Evolutionary conservation across 2,329 filamentous ascomycete species (phyloP).

Genomic region (Pseudogymnoascus sp.): DNA sequence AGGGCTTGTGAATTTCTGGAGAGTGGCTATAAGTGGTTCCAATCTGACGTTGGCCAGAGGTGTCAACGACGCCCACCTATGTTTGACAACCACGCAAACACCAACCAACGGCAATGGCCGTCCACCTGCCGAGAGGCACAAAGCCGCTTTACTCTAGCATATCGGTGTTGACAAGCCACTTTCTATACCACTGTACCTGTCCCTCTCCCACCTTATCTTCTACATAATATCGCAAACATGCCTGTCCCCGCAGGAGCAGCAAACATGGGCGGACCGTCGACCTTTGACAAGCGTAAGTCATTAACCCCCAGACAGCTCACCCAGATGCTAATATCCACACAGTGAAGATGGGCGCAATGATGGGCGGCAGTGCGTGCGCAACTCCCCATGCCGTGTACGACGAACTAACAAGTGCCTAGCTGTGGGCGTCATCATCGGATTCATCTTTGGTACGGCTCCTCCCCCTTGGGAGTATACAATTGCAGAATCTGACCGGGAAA

Average conservation of each 20-base stretch:
- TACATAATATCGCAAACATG: conserved; percentile 18
- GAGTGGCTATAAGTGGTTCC: neutral
- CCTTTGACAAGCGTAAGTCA: conserved; percentile 59
- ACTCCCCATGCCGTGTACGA: neutral
- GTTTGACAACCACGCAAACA: conserved; percentile 4
- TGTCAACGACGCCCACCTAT: neutral
- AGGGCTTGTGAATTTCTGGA: neutral
- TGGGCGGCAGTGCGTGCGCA: conserved; percentile 79
- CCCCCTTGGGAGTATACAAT: neutral
- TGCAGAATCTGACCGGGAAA: neutral
- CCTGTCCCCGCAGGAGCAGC: conserved; percentile 40
- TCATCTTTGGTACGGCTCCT: conserved; percentile 72
- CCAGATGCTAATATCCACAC: conserved; percentile 21
- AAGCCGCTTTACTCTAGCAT: neutral
- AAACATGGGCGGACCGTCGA: conserved; percentile 50
- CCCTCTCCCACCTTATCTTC: neutral
- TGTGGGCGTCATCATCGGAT: conserved; percentile 92
- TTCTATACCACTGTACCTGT: neutral
- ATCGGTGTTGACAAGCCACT: neutral
- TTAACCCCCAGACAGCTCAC: conserved; percentile 22
- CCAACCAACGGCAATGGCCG: neutral
- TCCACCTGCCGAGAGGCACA: neutral
- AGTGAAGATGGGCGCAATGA: conserved; percentile 99
- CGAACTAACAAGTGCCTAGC: conserved; percentile 44
- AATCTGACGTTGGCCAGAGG: neutral